Evolutionary conservation across 2,329 filamentous ascomycete genomes (phyloP).

Genomic region (Byssothecium circinans): DNA sequence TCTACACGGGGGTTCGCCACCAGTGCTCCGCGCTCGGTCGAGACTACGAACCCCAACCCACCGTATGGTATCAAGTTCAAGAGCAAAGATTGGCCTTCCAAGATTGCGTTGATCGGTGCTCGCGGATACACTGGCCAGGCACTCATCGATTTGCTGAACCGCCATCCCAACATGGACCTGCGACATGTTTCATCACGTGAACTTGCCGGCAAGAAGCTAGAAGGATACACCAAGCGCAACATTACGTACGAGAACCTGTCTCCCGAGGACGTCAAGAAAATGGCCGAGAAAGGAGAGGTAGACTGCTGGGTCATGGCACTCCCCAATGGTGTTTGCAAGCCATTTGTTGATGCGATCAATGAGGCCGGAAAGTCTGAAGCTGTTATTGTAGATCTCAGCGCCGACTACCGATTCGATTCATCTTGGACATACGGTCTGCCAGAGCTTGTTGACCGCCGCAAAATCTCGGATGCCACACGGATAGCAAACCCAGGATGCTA

Average conservation of each 20-base stretch:
- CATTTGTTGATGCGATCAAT: constrained; percentile 86
- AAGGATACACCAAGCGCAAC: constrained; percentile 88
- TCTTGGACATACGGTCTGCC: constrained; percentile 89
- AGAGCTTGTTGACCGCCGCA: constrained; percentile 75
- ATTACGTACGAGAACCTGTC: constrained; percentile 90
- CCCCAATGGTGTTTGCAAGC: constrained; percentile 92
- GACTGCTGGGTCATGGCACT: constrained; percentile 98
- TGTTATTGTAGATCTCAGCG: constrained; percentile 90
- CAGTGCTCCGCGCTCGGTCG: constrained; percentile 42
- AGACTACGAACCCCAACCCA: constrained; percentile 81
- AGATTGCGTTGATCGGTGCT: constrained; percentile 84
- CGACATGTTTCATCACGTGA: constrained; percentile 92
- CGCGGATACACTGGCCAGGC: constrained; percentile 94
- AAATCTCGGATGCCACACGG: constrained; percentile 75
- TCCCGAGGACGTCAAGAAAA: constrained; percentile 80
- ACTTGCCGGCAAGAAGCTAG: constrained; percentile 79
- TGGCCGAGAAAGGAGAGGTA: constrained; percentile 81
- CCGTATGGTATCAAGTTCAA: constrained; percentile 86
- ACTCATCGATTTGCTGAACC: constrained; percentile 81
- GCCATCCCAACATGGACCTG: constrained; percentile 87
- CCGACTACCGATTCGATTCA: constrained; percentile 88
- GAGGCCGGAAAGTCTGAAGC: constrained; percentile 66
- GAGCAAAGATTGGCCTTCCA: constrained; percentile 75
- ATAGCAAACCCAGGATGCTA: constrained; percentile 96
- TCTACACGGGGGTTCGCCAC: constrained; percentile 59